Conservation (phyloP, 2,329 filamentous ascomycete genomes). For the Fonsecaea erecta region DNA sequence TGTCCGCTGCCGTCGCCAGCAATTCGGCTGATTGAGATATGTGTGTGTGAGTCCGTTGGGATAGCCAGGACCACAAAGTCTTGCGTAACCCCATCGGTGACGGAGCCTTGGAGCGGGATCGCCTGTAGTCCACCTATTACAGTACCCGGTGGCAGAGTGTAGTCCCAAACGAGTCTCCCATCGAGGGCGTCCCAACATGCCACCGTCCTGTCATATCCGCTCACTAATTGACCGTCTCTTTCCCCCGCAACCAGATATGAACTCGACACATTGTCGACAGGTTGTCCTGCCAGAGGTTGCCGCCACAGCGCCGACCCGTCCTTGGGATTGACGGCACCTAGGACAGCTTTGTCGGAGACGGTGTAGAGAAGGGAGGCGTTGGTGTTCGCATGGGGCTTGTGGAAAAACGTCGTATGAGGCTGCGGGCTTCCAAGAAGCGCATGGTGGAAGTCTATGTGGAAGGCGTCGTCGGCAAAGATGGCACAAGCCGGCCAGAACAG, state of each 20-base stretch:
- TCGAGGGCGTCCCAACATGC: slow-evolving; percentile 82
- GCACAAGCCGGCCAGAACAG: slow-evolving; percentile 43
- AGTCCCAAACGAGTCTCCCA: slow-evolving; percentile 78
- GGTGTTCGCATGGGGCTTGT: slow-evolving; percentile 78
- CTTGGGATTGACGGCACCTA: slow-evolving; percentile 88
- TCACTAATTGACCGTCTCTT: slow-evolving; percentile 76
- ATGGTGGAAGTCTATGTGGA: slow-evolving; percentile 90
- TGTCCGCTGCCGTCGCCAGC: slow-evolving; percentile 72
- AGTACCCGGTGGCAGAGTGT: slow-evolving; percentile 58
- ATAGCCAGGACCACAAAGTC: slow-evolving; percentile 69
- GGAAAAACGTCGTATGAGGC: slow-evolving; percentile 88
- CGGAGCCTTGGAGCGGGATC: slow-evolving; percentile 43
- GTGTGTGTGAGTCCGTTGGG: slow-evolving; percentile 63
- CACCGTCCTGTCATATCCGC: slow-evolving; percentile 71
- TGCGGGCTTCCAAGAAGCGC: slow-evolving; percentile 83
- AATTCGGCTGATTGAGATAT: slow-evolving; percentile 62
- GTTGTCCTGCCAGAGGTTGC: slow-evolving; percentile 66
- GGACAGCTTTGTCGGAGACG: slow-evolving; percentile 77
- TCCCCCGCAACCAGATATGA: slow-evolving; percentile 53
- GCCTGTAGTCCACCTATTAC: slow-evolving; percentile 40
- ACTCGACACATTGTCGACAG: slow-evolving; percentile 45
- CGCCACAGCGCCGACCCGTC: slow-evolving; percentile 86
- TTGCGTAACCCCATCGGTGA: slow-evolving; percentile 63
- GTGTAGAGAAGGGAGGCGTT: slow-evolving; percentile 91
- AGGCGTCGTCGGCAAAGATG: slow-evolving; percentile 89